Conservation (phyloP, 164 flowering plant genomes). For the Magnolia kwangsiensis region DNA sequence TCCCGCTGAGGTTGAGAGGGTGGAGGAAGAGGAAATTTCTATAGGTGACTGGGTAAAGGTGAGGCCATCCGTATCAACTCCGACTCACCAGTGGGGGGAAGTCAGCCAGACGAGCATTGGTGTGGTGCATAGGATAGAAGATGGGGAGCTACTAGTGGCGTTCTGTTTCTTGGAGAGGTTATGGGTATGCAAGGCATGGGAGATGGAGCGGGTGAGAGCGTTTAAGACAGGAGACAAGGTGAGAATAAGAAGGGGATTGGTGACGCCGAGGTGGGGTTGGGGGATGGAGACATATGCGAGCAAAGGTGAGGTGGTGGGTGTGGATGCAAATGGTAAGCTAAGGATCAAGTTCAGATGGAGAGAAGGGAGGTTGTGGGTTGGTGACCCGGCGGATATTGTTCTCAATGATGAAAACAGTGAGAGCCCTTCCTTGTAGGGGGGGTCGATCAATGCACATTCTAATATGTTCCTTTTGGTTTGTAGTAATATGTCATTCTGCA, state of each 20-base stretch:
- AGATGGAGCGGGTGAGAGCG: conserved; percentile 73
- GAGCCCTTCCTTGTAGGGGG: conserved; percentile 8
- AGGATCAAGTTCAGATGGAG: conserved; percentile 90
- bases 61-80: conserved; percentile 50
- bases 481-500: not conserved
- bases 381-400: conserved; percentile 95
- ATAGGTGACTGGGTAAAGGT: conserved; percentile 93
- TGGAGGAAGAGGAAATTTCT: conserved; percentile 65
- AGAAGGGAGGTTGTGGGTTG: conserved; percentile 87
- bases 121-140: conserved; percentile 80
- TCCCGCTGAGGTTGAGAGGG: conserved; percentile 79
- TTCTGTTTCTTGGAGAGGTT: conserved; percentile 89
- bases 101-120: conserved; percentile 80
- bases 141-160: conserved; percentile 79
- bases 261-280: conserved; percentile 94
- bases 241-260: conserved; percentile 70
- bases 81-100: conserved; percentile 92
- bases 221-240: conserved; percentile 83
- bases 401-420: conserved; percentile 41
- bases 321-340: conserved; percentile 92
- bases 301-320: conserved; percentile 81
- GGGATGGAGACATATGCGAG: conserved; percentile 99
- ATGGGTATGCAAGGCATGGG: conserved; percentile 82
- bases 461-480: not conserved
- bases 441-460: not conserved